These are phyloP conservation scores for Ustilago nuda DNA, from an alignment of 1,284 basidiomycete genomes.

Conservation along the genomic window DNA sequence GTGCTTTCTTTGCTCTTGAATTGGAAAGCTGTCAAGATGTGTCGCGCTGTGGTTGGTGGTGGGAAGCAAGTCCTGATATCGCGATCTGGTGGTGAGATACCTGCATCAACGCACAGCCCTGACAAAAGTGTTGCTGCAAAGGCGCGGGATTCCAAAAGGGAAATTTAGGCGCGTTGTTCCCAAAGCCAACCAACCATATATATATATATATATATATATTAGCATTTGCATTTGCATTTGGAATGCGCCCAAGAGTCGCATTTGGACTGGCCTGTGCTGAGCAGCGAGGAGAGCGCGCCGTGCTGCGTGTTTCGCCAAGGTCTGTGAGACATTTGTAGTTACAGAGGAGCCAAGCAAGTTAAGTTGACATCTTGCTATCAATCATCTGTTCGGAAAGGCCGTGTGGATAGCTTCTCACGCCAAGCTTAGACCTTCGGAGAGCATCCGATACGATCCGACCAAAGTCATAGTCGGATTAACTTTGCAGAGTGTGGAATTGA, in stretches of 20 bases:
- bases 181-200: background rate
- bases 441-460: background rate
- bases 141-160: background rate
- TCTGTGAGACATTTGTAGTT: background rate
- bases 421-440: background rate
- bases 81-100: background rate
- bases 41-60: no score
- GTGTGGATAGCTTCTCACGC: background rate
- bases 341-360: no score
- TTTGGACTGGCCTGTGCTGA: slow-evolving; percentile 10
- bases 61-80: background rate
- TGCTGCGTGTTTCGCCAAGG: slow-evolving; percentile 5
- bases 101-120: slow-evolving; percentile 1
- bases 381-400: background rate
- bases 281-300: background rate
- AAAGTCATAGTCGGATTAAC: no score
- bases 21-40: no score
- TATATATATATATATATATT: no score
- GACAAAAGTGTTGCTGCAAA: background rate
- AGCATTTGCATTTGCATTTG: slow-evolving; percentile 1
- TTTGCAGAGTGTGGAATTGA: no score
- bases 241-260: slow-evolving; percentile 12
- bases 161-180: slow-evolving; percentile 1
- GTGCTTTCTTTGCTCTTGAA: background rate
- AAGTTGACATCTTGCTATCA: background rate